Conservation (phyloP, 441 rosid species). For the Caryocar brasiliense region DNA sequence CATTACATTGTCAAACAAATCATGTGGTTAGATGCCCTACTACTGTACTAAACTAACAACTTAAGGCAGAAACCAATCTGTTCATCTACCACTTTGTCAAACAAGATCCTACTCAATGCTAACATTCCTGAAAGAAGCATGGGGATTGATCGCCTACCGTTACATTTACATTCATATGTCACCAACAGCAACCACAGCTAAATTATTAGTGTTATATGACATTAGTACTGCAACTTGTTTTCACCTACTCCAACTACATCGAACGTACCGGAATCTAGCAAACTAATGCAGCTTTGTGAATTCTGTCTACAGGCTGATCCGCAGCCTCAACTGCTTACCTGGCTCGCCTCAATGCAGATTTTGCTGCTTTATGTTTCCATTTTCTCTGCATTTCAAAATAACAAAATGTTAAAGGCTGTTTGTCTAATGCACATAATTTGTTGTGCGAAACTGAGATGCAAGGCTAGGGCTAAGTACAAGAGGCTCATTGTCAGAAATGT, state of each 20-base stretch:
- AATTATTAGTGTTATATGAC: conserved; percentile 28
- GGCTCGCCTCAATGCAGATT: conserved; percentile 31
- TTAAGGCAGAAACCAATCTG: conserved; percentile 4
- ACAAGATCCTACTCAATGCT: not conserved
- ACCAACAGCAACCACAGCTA: conserved; percentile 1
- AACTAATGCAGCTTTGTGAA: conserved; percentile 3
- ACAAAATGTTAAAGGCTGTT: no score
- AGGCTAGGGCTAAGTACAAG: conserved; percentile 45
- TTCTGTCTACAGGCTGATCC: not conserved
- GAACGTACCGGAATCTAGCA: conserved; percentile 6
- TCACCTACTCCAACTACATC: conserved; percentile 10
- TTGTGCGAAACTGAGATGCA: conserved; percentile 3
- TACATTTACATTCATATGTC: conserved; percentile 28
- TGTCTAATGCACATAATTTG: no score
- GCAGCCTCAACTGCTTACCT: conserved; percentile 18
- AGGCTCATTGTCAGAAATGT: conserved; percentile 80
- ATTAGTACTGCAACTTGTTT: conserved; percentile 10
- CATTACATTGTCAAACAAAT: no score
- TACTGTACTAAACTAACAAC: conserved; percentile 11
- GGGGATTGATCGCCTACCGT: conserved; percentile 21
- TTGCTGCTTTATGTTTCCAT: conserved; percentile 70
- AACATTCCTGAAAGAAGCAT: conserved; percentile 13
- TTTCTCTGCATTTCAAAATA: conserved; percentile 51
- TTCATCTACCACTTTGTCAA: conserved; percentile 14
- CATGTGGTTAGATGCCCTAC: conserved; percentile 17